Conservation (phyloP, 2,329 filamentous ascomycete genomes). For the Colletotrichum paranaense region DNA sequence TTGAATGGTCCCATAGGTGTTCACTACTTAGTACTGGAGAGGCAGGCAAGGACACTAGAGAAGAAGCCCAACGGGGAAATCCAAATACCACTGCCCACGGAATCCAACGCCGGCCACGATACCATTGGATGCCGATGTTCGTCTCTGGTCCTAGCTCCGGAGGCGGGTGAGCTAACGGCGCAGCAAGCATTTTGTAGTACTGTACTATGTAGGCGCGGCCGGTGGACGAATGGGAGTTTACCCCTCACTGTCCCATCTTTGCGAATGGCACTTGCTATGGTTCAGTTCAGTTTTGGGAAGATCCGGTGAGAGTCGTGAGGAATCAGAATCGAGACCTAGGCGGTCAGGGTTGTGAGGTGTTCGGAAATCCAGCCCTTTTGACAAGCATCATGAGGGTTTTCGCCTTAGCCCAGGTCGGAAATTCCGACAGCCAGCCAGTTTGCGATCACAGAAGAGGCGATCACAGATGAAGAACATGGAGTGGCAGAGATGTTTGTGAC, state of each 20-base stretch:
- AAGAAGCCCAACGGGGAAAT: not conserved
- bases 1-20: not conserved
- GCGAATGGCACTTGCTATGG: not conserved
- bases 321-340: not conserved
- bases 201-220: not conserved
- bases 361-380: not conserved
- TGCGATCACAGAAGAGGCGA: not conserved
- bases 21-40: no score
- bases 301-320: not conserved
- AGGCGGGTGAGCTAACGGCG: not conserved
- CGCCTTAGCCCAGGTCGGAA: not conserved
- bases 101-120: not conserved
- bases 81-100: not conserved
- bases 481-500: not conserved
- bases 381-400: not conserved
- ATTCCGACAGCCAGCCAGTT: not conserved
- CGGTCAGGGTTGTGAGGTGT: not conserved
- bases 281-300: not conserved
- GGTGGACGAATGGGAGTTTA: not conserved
- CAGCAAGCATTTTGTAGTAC: not conserved
- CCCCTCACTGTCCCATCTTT: not conserved
- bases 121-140: not conserved
- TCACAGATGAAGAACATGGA: not conserved
- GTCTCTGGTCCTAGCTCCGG: not conserved
- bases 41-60: not conserved